Conservation (phyloP, 768 basidiomycete genomes). For the Boletus reticuloceps region DNA sequence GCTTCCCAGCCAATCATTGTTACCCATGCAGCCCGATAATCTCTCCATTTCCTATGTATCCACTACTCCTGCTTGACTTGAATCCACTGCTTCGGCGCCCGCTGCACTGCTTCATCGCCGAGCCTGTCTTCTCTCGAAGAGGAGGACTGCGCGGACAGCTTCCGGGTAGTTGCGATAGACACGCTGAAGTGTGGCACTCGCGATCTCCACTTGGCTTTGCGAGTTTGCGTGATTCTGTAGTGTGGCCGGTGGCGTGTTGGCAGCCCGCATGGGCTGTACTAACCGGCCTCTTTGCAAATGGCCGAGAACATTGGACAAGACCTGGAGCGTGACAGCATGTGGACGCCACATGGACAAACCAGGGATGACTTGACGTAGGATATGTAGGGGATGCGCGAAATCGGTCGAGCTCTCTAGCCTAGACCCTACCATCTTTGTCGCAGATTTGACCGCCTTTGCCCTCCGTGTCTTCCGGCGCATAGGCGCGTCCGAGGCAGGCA, state of each 20-base stretch:
- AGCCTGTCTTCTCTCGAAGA: constrained; percentile 34
- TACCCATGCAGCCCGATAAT: constrained; percentile 19
- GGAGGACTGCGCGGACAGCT: constrained; percentile 32
- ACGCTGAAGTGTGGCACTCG: constrained; percentile 40
- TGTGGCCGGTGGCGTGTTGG: constrained; percentile 21
- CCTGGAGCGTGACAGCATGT: constrained; percentile 47
- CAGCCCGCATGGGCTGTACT: constrained; percentile 39
- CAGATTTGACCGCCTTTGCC: constrained; percentile 18
- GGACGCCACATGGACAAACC: constrained; percentile 65
- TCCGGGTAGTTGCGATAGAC: constrained; percentile 54
- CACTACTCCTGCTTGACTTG: constrained; percentile 13
- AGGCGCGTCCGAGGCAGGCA: constrained; percentile 29
- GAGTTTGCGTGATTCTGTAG: constrained; percentile 20
- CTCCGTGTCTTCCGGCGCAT: constrained; percentile 29
- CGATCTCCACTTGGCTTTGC: constrained; percentile 27
- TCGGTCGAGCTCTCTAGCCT: constrained; percentile 36
- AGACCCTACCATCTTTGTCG: constrained; percentile 14
- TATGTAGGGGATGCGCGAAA: constrained; percentile 55
- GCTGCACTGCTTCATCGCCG: constrained; percentile 19
- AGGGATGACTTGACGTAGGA: constrained; percentile 63
- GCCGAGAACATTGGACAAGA: constrained; percentile 45
- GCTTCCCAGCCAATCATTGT: constrained; percentile 15
- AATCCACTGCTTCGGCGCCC: constrained; percentile 20
- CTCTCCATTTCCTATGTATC: constrained; percentile 27
- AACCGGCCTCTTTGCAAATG: constrained; percentile 51